phyloP scores from a whole-genome alignment of 768 basidiomycete genomes.

The Tulasnella sp. region DNA sequence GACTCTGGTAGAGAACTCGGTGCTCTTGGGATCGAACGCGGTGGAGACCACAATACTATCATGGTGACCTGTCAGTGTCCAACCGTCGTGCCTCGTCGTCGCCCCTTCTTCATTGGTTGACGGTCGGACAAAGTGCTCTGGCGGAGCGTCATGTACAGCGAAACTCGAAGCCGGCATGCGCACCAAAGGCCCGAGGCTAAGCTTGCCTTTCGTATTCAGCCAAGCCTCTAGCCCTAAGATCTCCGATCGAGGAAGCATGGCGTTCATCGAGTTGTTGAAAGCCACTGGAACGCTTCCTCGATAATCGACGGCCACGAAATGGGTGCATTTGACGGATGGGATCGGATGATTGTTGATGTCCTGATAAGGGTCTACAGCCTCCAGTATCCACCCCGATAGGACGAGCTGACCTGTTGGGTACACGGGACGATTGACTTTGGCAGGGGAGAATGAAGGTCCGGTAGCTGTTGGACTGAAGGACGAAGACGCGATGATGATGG shows the following conservation, averaged over 20 bases:
- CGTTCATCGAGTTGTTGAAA: conserved; percentile 77
- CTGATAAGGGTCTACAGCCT: conserved; percentile 92
- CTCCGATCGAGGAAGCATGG: conserved; percentile 49
- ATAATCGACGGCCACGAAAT: conserved; percentile 76
- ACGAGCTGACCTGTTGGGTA: conserved; percentile 73
- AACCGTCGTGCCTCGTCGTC: conserved; percentile 16
- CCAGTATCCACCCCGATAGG: conserved; percentile 90
- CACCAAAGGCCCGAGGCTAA: conserved; percentile 42
- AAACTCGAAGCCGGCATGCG: conserved; percentile 57
- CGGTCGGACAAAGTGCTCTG: neutral
- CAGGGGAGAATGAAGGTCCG: conserved; percentile 39
- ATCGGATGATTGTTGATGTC: conserved; percentile 87
- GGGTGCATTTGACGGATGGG: conserved; percentile 81
- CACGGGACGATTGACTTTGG: conserved; percentile 63
- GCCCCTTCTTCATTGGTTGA: neutral
- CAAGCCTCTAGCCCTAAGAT: conserved; percentile 65
- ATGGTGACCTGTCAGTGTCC: conserved; percentile 14
- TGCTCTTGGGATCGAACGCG: neutral
- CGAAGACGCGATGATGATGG: conserved; percentile 67
- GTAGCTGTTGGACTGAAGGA: conserved; percentile 62
- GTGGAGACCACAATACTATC: neutral
- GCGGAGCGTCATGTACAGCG: neutral
- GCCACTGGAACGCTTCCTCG: conserved; percentile 75
- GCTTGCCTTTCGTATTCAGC: conserved; percentile 50
- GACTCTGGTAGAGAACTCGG: too few species aligned